Percentiles rank a stretch among this genome's conserved stretches.
Conservation (phyloP, 768 basidiomycete species). For the Tubosaeta sp. region DNA sequence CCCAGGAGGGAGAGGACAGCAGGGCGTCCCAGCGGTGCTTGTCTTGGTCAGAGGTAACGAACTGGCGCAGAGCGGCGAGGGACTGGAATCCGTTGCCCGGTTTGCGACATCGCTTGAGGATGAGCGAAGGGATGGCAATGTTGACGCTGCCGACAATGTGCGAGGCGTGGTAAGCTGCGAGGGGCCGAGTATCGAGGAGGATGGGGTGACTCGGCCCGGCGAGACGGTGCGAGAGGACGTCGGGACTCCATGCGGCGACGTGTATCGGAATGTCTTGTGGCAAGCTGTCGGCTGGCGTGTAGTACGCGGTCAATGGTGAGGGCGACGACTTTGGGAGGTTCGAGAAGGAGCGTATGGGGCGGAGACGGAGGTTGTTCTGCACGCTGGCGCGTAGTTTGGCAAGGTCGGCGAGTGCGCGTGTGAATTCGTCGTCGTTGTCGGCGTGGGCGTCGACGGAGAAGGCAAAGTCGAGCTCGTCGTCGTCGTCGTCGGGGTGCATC, state of each 20-base stretch:
- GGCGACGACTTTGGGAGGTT: conserved; percentile 45
- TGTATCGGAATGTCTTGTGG: conserved; percentile 15
- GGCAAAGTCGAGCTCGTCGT: conserved; percentile 24
- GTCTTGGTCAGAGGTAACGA: conserved; percentile 75
- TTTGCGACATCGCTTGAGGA: conserved; percentile 80
- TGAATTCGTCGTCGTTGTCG: conserved; percentile 57
- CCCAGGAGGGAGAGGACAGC: conserved; percentile 55
- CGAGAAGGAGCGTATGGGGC: conserved; percentile 65
- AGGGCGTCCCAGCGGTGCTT: conserved; percentile 64
- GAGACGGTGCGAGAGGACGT: conserved; percentile 46
- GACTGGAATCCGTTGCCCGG: conserved; percentile 63
- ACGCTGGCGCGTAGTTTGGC: conserved; percentile 68
- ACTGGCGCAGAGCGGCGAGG: conserved; percentile 69
- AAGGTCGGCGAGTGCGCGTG: conserved; percentile 62
- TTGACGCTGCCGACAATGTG: conserved; percentile 74
- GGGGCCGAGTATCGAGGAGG: conserved; percentile 78
- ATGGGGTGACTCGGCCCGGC: conserved; percentile 52
- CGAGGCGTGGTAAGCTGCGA: conserved; percentile 56
- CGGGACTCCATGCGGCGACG: conserved; percentile 37
- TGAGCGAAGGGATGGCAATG: conserved; percentile 84
- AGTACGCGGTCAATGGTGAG: conserved; percentile 45
- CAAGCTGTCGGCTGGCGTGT: conserved; percentile 43
- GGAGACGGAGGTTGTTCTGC: conserved; percentile 70
- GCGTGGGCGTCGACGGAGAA: conserved; percentile 27
- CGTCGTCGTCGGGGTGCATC: background rate